Evolutionary conservation across 2,329 filamentous ascomycete genomes (phyloP), one percentile per base, ranked within the genome.

Genomic region (Pseudogymnoascus sp.): DNA sequence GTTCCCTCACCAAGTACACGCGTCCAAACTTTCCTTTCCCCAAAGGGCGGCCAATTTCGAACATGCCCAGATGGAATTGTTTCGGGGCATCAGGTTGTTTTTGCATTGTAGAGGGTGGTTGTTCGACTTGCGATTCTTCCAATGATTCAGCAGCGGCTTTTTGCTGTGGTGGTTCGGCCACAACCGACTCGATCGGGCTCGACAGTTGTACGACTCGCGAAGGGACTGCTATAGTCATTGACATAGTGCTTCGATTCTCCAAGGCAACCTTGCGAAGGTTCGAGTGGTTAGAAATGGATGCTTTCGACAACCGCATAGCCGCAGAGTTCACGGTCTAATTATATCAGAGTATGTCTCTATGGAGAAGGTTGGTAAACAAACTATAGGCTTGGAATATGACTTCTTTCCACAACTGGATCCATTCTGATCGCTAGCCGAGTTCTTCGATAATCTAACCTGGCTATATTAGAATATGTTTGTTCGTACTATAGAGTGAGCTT

Each of bases 11-110:
- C 29, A 90, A 80, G 68, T 90, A 90, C 2, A 90, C 87, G 63
- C 87, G 81, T 4, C 87, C 87, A 70, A 90, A 90, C 69, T 90
- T 90, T 59, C 87, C 87, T 72, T 90, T 90, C 6, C 87, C 87
- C 0, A 90, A 75, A 1, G 87, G 86, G 68, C 88, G 87, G 55
- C 87, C 87, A 65, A 90, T 90, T 68, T 90, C 87, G 72, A 90
- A 90, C 86, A 90, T 89, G 68, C 86, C 86, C 1, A 90, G 79
- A 67, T 89, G 86, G 72, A 87, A 92, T 68, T 91, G 76, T 69
- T 84, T 86, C 43, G 81, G 82, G 19, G 78, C 63, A 66, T 73
- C 70, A 39, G 84, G 81, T 70, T 88, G 84, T 58, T 87, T 81
- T 63, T 82, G 78, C 61, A 87, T 74, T 10, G 78, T 72, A 52